A percentile compares a stretch with the other conserved stretches of the same genome.
phyloP scores from a whole-genome alignment of 148 eudicot species.

The Vaccinium vitisidaea region DNA sequence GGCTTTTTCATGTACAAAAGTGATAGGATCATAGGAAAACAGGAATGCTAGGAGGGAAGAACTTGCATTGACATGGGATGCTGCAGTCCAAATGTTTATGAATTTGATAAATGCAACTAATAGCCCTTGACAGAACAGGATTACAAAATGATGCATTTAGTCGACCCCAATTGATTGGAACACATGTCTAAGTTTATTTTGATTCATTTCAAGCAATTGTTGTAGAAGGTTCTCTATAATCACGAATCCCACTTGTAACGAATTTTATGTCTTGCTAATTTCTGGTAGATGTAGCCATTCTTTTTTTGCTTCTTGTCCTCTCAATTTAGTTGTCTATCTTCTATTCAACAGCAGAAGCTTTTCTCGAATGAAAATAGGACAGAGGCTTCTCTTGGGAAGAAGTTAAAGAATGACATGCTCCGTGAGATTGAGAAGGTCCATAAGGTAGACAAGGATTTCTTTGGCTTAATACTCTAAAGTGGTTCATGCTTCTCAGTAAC shows the following conservation, averaged over 20 bases:
- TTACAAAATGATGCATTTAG: not conserved
- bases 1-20: conserved; percentile 3
- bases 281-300: not conserved
- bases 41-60: not conserved
- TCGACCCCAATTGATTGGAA: not conserved
- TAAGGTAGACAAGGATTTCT: conserved; percentile 48
- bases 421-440: conserved; percentile 86
- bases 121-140: not conserved
- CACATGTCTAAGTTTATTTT: not conserved
- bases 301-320: conserved; percentile 8
- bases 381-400: conserved; percentile 89
- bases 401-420: conserved; percentile 81
- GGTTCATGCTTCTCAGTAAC: conserved; percentile 1
- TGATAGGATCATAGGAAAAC: not conserved
- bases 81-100: not conserved
- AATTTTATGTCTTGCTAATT: not conserved
- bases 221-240: not conserved
- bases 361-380: conserved; percentile 76
- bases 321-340: not conserved
- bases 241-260: not conserved
- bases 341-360: conserved; percentile 68
- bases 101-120: not conserved
- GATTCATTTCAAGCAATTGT: conserved; percentile 1
- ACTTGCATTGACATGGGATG: not conserved
- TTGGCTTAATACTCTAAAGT: not conserved